Evolutionary conservation across 116 monocot genomes (phyloP), one percentile per base, ranked within the genome.

Genomic region (Iris pallida): DNA sequence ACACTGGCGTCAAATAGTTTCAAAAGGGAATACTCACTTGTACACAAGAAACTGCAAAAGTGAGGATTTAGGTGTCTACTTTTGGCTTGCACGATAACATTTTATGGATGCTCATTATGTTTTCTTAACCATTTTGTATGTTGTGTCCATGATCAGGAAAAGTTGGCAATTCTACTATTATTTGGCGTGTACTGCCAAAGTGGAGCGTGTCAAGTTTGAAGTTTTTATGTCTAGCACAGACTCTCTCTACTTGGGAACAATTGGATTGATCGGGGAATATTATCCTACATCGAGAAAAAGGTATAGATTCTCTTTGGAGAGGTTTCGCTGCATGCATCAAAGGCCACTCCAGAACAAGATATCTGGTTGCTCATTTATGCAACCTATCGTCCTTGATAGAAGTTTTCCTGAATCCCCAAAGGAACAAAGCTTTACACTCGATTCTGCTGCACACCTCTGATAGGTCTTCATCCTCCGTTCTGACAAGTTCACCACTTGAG

Each of bases 201-300:
- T 72, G 72, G 72, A 58, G 72, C 54, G 41, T 64, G 53, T 64
- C 62, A 42, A 54, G 63, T 8, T 59, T 49, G 63, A 63, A 63
- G 43, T 14, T 63, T 72, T 72, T 72, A 72, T 72, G 72, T 72
- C 72, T 72, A 63, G 45, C 40, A 18, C n/a, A 19, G 54, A 72
- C 42, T 72, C 63, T 12, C 55, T 72, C 54, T 72, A 54, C 20
- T 72, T 72, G 72, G 72, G 72, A 64, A 54, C 72, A 64, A 54
- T 72, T 55, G 72, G 72, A 63, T 49, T 72, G 45, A 63, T 72
- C 55, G 72, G 72, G 53, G 72, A 72, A 63, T 72, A 72, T 54
- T 63, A 53, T 64, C 72, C 72, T 63, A 57, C 61, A 15, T 72
- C 72, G n/a, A 64, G 72, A 19, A 72, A 54, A 64, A 72, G 53